A percentile compares a stretch with the other conserved stretches of the same genome.
These are phyloP conservation scores for Hypoxylon sp. DNA, from an alignment of 2,329 filamentous ascomycete genomes.

Conservation along the genomic window DNA sequence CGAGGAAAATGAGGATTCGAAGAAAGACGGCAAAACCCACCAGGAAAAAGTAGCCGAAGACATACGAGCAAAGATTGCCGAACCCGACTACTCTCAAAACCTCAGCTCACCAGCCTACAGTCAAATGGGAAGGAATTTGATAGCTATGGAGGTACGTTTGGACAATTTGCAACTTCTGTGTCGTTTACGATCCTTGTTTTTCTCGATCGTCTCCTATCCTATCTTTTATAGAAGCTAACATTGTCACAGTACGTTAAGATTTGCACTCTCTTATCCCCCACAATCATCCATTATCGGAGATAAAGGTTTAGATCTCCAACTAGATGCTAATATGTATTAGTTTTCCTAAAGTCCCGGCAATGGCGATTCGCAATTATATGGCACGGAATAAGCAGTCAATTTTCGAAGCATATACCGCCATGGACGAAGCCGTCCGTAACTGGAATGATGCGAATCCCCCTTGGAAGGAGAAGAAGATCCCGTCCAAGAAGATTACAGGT, in stretches of 20 bases:
- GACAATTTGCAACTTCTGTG: not conserved
- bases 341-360: constrained; percentile 52
- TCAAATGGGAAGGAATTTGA: constrained; percentile 45
- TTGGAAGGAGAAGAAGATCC: constrained; percentile 51
- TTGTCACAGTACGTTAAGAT: constrained; percentile 19
- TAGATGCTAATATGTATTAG: constrained; percentile 23
- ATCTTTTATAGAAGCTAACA: constrained; percentile 30
- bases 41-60: constrained; percentile 22
- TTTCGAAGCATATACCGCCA: constrained; percentile 54
- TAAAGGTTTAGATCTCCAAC: not conserved
- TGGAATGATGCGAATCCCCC: constrained; percentile 35
- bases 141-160: constrained; percentile 51
- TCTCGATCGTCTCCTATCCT: not conserved
- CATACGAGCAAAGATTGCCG: constrained; percentile 41
- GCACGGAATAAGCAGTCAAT: constrained; percentile 49
- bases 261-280: not conserved
- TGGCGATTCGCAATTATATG: constrained; percentile 46
- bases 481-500: constrained; percentile 34
- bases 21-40: constrained; percentile 27
- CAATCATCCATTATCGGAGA: not conserved
- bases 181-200: too few species aligned
- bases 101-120: constrained; percentile 33
- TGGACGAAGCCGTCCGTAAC: constrained; percentile 50
- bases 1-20: not conserved
- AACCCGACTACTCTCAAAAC: constrained; percentile 17